A percentile compares a stretch with the other conserved stretches of the same genome.
phyloP scores from a whole-genome alignment of 257 asterid genomes.

The Nicotiana benthamiana region DNA sequence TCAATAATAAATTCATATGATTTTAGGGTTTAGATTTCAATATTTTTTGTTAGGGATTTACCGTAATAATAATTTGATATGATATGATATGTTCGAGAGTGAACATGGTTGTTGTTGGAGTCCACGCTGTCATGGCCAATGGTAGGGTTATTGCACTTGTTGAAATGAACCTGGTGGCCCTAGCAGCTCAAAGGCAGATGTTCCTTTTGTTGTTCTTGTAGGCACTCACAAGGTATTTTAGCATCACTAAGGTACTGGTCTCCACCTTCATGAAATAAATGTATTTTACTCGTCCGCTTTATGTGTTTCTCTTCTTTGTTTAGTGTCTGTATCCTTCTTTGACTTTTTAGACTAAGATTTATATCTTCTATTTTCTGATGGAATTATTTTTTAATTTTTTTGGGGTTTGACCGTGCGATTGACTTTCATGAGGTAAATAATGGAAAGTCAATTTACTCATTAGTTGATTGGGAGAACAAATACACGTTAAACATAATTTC shows the following conservation, averaged over 20 bases:
- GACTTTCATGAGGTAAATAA: neutral
- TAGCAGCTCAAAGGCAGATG: slow-evolving; percentile 98
- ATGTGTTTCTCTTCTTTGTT: neutral
- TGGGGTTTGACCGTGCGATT: neutral
- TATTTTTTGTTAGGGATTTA: too few species aligned
- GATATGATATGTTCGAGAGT: too few species aligned
- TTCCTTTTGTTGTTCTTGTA: slow-evolving; percentile 96
- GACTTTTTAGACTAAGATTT: slow-evolving; percentile 22
- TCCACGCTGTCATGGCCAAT: slow-evolving; percentile 95
- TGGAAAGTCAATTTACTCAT: neutral
- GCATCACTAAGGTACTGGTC: neutral
- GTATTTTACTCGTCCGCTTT: neutral
- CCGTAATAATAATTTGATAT: too few species aligned
- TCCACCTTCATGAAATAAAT: neutral
- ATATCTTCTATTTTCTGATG: neutral
- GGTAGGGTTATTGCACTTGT: slow-evolving; percentile 98
- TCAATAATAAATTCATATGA: too few species aligned
- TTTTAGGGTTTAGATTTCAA: too few species aligned
- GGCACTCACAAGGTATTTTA: slow-evolving; percentile 85
- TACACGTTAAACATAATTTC: neutral
- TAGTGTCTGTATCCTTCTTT: slow-evolving; percentile 7
- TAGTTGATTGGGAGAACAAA: neutral
- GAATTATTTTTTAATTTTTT: neutral
- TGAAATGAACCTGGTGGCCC: slow-evolving; percentile 91
- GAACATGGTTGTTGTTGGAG: slow-evolving; percentile 99